Base-by-base conservation (phyloP, 352 stramenopile genomes). In the Pythium sp. region DNA sequence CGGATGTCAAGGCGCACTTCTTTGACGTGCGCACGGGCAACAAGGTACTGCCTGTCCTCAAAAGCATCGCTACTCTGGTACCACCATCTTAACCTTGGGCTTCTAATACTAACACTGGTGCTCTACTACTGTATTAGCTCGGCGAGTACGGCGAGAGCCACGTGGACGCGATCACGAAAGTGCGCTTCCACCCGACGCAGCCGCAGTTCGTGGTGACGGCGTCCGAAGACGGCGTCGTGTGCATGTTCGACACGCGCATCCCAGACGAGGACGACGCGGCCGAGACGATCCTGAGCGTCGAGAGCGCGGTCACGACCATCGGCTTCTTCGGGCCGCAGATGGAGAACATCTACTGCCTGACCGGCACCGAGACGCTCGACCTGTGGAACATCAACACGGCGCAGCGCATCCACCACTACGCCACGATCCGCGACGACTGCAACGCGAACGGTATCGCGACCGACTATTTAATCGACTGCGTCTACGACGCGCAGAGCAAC, bases 181-280 rank as follows among this genome's bases (percentile, higher is more conserved):
- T 97, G 28, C 84, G 80, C 3, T 97, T 96, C 76, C 88, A 96
- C 65, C 91, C 91, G 46, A 81, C 75, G 41, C 82, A 92, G 30
- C 77, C 66, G 28, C 76, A 82, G 15, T 93, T 91, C 70, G 79
- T 97, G 34, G 84, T 93, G 54, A 96, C 91, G n/a, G 91, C 86
- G 6, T 97, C 90, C 2, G 91, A 97, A 65, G 91, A 97, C 70
- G 91, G 91, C 60, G 77, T 97, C 55, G 90, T 97, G 75, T 97
- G 90, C 72, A 90, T 95, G 67, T 97, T 95, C 62, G 87, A 97
- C 67, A 92, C 77, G 58, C 84, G 81, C 60, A 89, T 96, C 36
- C 69, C 88, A 3, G 78, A 92, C 51, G 90, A 97, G 71, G 89
- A 96, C 59, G 91, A 97, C 24, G 89, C 91, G 2, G 75, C 96